Percentiles rank a stretch among this genome's conserved stretches.
Conservation (phyloP, 768 basidiomycete genomes). For the Phylloporus rhodoxanthus region DNA sequence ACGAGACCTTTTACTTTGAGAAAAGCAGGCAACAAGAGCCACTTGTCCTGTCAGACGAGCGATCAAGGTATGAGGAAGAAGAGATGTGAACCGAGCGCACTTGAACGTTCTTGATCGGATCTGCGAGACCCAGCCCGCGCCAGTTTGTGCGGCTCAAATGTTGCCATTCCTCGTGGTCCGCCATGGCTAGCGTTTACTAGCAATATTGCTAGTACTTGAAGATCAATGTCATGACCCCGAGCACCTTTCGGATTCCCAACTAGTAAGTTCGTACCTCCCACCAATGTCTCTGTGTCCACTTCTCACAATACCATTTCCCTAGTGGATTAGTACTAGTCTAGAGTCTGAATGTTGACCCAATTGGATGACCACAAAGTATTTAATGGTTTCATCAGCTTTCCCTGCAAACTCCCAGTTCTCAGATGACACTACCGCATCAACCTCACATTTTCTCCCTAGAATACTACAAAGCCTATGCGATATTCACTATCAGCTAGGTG, state of each 20-base stretch:
- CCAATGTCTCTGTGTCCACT: no score
- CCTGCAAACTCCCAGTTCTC: not conserved
- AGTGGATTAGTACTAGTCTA: no score
- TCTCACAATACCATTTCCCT: no score
- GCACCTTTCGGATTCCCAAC: no score
- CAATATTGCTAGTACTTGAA: not conserved
- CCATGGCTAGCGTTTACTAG: constrained; percentile 5
- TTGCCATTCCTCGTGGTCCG: constrained; percentile 51
- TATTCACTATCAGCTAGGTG: constrained; percentile 10
- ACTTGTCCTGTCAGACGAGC: constrained; percentile 73
- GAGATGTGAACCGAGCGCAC: constrained; percentile 39
- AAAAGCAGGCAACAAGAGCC: constrained; percentile 94
- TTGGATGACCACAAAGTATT: not conserved
- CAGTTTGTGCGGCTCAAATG: constrained; percentile 51
- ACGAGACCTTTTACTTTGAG: constrained; percentile 97
- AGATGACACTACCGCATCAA: constrained; percentile 3
- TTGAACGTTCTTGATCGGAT: constrained; percentile 87
- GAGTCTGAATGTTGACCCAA: no score
- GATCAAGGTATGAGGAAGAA: constrained; percentile 3
- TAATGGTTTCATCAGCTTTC: no score
- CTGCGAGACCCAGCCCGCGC: constrained; percentile 76
- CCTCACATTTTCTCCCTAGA: constrained; percentile 1
- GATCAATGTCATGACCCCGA: not conserved
- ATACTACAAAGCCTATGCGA: constrained; percentile 5
- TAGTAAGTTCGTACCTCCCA: no score